These are phyloP conservation scores for Cupressus sempervirens DNA, from an alignment of 75 land plant species.

Conservation along the genomic window DNA sequence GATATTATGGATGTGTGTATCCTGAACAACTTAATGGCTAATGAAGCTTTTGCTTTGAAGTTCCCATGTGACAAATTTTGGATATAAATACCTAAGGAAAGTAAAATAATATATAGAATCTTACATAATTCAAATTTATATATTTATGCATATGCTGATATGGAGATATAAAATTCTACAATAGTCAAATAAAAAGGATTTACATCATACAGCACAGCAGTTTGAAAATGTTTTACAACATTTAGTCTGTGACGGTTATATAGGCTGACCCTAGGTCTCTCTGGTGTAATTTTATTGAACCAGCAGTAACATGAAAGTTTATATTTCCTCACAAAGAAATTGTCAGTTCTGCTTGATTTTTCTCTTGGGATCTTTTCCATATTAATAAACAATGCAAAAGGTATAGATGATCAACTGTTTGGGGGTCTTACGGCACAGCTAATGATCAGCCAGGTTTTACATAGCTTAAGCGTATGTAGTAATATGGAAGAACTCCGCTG, in stretches of 20 bases:
- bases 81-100: not conserved
- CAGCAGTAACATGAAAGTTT: not conserved
- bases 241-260: too few relatives aligned
- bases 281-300: not conserved
- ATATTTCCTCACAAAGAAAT: not conserved
- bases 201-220: not conserved
- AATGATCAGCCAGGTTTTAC: not conserved
- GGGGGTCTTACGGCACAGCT: not conserved
- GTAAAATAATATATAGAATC: too few relatives aligned
- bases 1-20: not conserved
- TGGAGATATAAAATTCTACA: not conserved
- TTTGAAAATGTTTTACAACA: not conserved
- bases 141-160: not conserved
- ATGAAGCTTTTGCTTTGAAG: not conserved
- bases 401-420: not conserved
- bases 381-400: not conserved
- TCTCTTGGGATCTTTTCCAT: not conserved
- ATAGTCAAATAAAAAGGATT: not conserved
- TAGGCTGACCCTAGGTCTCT: not conserved
- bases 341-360: not conserved
- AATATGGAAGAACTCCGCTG: not conserved
- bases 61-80: too few relatives aligned
- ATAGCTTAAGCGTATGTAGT: not conserved
- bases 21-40: not conserved
- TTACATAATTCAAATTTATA: too few relatives aligned